A percentile compares a stretch with the other conserved stretches of the same genome.
Conservation (phyloP, 1,139 yeast species). For the Scheffersomyces segobiensis region DNA sequence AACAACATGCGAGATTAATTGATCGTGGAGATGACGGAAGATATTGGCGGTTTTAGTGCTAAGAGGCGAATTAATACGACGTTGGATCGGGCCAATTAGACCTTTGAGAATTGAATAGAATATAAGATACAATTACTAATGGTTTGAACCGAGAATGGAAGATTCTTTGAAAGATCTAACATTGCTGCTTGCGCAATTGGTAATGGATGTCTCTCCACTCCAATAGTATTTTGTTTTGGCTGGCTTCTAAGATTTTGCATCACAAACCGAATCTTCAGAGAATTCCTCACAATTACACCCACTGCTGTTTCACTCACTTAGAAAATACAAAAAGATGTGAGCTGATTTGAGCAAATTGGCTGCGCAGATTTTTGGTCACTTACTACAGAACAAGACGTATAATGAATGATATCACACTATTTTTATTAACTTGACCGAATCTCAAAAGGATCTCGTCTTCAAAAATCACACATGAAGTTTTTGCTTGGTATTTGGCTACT, state of each 20-base stretch:
- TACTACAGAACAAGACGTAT: background rate
- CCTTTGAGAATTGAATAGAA: background rate
- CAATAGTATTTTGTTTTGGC: too few species aligned
- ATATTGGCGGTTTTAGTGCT: background rate
- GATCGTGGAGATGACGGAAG: background rate
- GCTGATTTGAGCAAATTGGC: background rate
- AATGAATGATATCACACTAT: too few species aligned
- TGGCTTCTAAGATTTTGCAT: too few species aligned
- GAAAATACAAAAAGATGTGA: background rate
- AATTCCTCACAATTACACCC: too few species aligned
- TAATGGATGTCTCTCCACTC: too few species aligned
- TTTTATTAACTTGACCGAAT: background rate
- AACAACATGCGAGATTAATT: background rate
- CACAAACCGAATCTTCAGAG: too few species aligned
- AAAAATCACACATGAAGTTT: background rate
- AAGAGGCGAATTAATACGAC: background rate
- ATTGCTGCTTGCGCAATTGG: too few species aligned
- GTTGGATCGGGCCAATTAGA: background rate
- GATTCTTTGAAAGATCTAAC: too few species aligned
- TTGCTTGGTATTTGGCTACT: background rate
- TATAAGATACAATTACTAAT: background rate
- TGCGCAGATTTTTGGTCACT: background rate
- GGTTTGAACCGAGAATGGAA: background rate
- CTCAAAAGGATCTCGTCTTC: background rate
- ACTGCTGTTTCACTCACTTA: too few species aligned